phyloP scores from a whole-genome alignment of 2,329 filamentous ascomycete species.

The Orbilia blumenaviensis region DNA sequence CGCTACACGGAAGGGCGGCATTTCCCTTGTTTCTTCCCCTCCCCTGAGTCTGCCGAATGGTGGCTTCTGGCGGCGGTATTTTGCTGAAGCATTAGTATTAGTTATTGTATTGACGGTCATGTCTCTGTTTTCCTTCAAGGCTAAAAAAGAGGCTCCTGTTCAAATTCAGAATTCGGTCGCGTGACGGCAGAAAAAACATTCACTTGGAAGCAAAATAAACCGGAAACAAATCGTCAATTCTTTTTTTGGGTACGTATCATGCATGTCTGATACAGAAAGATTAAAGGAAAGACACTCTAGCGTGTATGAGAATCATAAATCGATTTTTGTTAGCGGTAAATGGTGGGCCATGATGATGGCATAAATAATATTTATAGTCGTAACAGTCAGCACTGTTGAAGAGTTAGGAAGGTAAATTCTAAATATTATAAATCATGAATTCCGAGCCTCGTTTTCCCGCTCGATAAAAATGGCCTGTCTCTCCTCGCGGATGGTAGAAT shows the following conservation, averaged over 20 bases:
- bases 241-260: neutral
- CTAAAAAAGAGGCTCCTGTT: constrained; percentile 13
- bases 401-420: too few species aligned
- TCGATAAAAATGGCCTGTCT: constrained; percentile 42
- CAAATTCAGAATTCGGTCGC: neutral
- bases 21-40: neutral
- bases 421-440: neutral
- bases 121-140: constrained; percentile 30
- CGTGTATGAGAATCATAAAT: too few species aligned
- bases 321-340: too few species aligned
- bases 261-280: neutral
- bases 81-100: too few species aligned
- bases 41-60: constrained; percentile 6
- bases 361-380: too few species aligned
- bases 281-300: too few species aligned
- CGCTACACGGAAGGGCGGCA: neutral
- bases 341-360: too few species aligned
- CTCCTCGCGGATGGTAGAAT: constrained; percentile 44
- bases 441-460: constrained; percentile 26
- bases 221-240: too few species aligned
- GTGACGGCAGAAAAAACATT: constrained; percentile 7
- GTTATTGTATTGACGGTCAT: too few species aligned
- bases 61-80: neutral
- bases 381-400: too few species aligned
- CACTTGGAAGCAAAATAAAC: too few species aligned